A percentile compares a stretch with the other conserved stretches of the same genome.
Conservation (phyloP, 1,139 yeast species). For the Diutina siamensis region DNA sequence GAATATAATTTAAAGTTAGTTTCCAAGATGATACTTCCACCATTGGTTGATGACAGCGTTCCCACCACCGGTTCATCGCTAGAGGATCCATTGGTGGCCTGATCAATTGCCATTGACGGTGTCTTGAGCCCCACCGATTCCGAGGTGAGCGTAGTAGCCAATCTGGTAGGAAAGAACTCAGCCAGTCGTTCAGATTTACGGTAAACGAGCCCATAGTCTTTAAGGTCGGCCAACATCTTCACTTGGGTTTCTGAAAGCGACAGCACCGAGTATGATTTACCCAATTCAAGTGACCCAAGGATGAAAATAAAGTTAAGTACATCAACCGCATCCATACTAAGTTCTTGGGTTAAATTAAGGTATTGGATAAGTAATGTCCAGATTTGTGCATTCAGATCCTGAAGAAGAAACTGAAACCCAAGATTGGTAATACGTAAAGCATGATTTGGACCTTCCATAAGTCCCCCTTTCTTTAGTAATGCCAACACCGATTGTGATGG, state of each 20-base stretch:
- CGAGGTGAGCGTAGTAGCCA: slow-evolving; percentile 85
- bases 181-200: slow-evolving; percentile 51
- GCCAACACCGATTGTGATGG: slow-evolving; percentile 52
- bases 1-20: slow-evolving; percentile 91
- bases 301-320: slow-evolving; percentile 87
- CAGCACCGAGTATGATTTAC: slow-evolving; percentile 68
- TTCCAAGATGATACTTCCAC: slow-evolving; percentile 76
- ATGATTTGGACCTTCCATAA: slow-evolving; percentile 56
- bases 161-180: slow-evolving; percentile 79
- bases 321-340: slow-evolving; percentile 93
- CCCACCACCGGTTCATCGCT: too few species aligned
- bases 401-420: slow-evolving; percentile 88
- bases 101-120: slow-evolving; percentile 60
- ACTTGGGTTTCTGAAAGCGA: slow-evolving; percentile 72
- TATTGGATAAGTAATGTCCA: slow-evolving; percentile 90
- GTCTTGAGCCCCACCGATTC: slow-evolving; percentile 62
- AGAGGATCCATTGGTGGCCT: slow-evolving; percentile 11
- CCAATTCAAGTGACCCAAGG: slow-evolving; percentile 85
- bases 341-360: slow-evolving; percentile 68
- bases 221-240: slow-evolving; percentile 77
- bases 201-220: slow-evolving; percentile 87
- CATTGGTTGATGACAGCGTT: slow-evolving; percentile 11
- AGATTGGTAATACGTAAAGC: slow-evolving; percentile 68
- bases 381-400: slow-evolving; percentile 87
- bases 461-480: slow-evolving; percentile 60